These are phyloP conservation scores for Kregervanrija fluxuum DNA, from an alignment of 805 yeast species.

Conservation along the genomic window DNA sequence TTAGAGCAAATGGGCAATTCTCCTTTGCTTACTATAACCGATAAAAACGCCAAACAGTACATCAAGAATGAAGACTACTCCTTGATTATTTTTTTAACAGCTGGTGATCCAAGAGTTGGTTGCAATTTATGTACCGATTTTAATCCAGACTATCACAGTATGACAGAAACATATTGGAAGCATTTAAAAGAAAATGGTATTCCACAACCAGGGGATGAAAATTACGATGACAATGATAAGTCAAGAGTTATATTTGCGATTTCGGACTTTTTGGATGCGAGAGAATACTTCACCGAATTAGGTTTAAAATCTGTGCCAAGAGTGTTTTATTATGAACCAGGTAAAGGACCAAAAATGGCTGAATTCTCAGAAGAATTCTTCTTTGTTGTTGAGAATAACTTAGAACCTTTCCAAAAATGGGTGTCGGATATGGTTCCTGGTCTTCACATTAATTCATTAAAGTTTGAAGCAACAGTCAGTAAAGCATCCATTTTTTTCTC, in stretches of 20 bases:
- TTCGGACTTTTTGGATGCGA: constrained; percentile 62
- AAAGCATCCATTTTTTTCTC: constrained; percentile 25
- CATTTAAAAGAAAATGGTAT: constrained; percentile 46
- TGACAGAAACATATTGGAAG: constrained; percentile 52
- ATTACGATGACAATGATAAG: constrained; percentile 6
- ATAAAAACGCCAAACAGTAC: constrained; percentile 47
- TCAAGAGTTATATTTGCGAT: constrained; percentile 53
- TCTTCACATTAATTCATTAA: constrained; percentile 1
- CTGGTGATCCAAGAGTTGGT: constrained; percentile 64
- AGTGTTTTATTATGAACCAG: constrained; percentile 34
- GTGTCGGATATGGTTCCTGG: constrained; percentile 4
- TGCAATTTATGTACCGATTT: constrained; percentile 70
- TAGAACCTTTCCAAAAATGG: constrained; percentile 15
- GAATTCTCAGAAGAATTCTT: constrained; percentile 32
- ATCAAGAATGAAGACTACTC: constrained; percentile 61
- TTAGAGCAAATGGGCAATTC: constrained; percentile 7
- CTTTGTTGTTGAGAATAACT: constrained; percentile 38
- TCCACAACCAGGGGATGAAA: constrained; percentile 37
- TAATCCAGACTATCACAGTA: constrained; percentile 52
- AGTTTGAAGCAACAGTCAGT: not conserved
- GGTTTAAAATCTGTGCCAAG: constrained; percentile 73
- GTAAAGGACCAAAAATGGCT: constrained; percentile 17
- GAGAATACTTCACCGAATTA: constrained; percentile 44
- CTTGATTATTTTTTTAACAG: constrained; percentile 62
- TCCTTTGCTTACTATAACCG: constrained; percentile 35